These are phyloP conservation scores for Carex cristatella DNA, from an alignment of 176 grass and related monocot species.

Conservation along the genomic window DNA sequence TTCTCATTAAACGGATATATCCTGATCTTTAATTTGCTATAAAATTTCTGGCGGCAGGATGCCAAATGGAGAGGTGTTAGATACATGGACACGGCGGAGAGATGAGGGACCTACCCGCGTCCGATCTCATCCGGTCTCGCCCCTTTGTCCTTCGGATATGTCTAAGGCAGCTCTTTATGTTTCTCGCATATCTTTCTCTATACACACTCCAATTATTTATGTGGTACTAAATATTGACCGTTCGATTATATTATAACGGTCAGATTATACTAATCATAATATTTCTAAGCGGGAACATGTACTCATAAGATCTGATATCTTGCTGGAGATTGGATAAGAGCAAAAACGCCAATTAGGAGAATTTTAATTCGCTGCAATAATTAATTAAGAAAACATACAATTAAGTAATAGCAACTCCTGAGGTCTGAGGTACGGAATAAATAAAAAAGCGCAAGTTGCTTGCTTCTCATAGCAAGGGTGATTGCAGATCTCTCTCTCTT, in stretches of 20 bases:
- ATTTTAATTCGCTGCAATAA: background rate
- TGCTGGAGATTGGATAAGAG: background rate
- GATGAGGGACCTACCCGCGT: background rate
- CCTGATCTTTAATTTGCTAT: background rate
- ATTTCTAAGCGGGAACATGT: background rate
- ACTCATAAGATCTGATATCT: background rate
- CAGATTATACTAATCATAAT: background rate
- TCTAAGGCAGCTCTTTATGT: background rate
- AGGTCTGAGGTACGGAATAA: background rate
- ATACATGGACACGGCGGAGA: background rate
- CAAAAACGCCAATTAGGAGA: slow-evolving; percentile 7
- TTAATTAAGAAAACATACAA: background rate
- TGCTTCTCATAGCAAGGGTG: background rate
- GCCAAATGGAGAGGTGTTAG: background rate
- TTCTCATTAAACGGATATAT: background rate
- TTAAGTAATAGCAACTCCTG: background rate
- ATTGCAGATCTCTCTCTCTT: slow-evolving; percentile 1
- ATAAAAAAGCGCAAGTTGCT: background rate
- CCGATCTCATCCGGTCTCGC: slow-evolving; percentile 35
- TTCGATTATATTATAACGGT: background rate
- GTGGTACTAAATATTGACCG: fast-evolving
- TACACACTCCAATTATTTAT: background rate
- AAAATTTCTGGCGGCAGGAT: background rate
- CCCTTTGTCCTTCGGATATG: slow-evolving; percentile 29
- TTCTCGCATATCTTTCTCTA: background rate